Base-by-base conservation (phyloP, 306 rosid genomes). In the Sphenostylis stenocarpa region DNA sequence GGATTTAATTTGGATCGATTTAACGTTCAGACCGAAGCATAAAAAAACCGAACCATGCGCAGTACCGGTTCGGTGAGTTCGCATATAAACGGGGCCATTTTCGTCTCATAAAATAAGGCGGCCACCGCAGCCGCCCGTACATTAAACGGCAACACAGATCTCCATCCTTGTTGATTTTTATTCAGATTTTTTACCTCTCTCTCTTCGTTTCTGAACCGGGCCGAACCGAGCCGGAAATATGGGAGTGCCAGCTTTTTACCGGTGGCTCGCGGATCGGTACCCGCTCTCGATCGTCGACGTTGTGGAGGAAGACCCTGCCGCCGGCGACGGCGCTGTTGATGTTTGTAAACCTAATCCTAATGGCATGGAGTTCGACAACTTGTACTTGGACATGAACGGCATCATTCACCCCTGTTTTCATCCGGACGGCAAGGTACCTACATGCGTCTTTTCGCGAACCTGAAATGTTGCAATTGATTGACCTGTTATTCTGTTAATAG, bases 221-320 rank as follows among this genome's bases (percentile, higher is more conserved):
- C 36, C 84, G 44, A 77, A 33, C 86, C 86, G 85, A 78, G 72
- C 82, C 86, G 86, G 77, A 60, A 53, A 4, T 44, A 95, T 95
- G 98, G 98, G 98, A 64, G 97, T 95, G 4, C 98, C 98, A 17
- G 97, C 98, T 69, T 95, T 95, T 77, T 95, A 89, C 84, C 91
- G 98, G 85, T 95, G 98, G 98, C 92, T 95, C 63, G 97, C 97
- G 24, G 98, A 95, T 88, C 97, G 98, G 23, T 95, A 89, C 62
- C 96, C 97, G 1, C 93, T 78, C 16, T 88, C 97, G 8, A 89
- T 95, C 57, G 85, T 64, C 72, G 98, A 95, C 36, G 97, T 88
- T 33, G 89, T 89, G 17, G 98, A 95, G 78, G 97, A 89, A 33
- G 87, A 89, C 17, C 55, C 92, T 7, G 9, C 34, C 41, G 78